These are phyloP conservation scores for Cicer chorassanicum DNA, from an alignment of 306 rosid genomes.

Conservation along the genomic window DNA sequence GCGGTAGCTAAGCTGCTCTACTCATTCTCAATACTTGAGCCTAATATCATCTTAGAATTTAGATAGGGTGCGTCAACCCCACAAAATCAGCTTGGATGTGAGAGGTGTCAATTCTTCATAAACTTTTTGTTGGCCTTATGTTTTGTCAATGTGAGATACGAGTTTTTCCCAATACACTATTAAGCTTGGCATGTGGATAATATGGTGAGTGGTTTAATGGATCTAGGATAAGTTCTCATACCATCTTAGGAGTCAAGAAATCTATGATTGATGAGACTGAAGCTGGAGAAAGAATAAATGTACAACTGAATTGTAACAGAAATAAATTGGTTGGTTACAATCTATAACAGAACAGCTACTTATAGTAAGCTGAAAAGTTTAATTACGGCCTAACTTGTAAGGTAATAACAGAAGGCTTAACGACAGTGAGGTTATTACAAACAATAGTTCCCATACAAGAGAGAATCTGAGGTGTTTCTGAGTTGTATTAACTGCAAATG, in stretches of 20 bases:
- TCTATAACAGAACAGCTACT: background rate
- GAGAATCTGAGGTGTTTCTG: background rate
- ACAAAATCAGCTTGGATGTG: background rate
- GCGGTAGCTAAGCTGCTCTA: background rate
- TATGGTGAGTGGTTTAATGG: background rate
- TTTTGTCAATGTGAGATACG: background rate
- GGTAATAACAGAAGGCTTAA: background rate
- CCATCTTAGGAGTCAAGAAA: conserved; percentile 8
- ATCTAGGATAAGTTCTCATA: background rate
- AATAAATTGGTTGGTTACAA: background rate
- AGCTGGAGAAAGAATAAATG: background rate
- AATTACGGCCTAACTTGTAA: background rate
- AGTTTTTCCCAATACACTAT: conserved; percentile 5
- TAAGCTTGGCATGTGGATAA: background rate
- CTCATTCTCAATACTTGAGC: background rate
- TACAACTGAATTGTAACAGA: background rate
- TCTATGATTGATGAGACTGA: background rate
- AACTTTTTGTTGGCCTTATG: background rate
- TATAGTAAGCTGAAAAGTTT: background rate
- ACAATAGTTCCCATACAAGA: background rate
- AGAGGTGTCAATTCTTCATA: background rate
- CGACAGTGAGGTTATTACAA: background rate
- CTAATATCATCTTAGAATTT: background rate
- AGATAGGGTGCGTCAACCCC: background rate
- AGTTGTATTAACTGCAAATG: background rate